A percentile compares a stretch with the other conserved stretches of the same genome.
These are phyloP conservation scores for Sugiyamaella americana DNA, from an alignment of 805 yeast genomes.

Conservation along the genomic window DNA sequence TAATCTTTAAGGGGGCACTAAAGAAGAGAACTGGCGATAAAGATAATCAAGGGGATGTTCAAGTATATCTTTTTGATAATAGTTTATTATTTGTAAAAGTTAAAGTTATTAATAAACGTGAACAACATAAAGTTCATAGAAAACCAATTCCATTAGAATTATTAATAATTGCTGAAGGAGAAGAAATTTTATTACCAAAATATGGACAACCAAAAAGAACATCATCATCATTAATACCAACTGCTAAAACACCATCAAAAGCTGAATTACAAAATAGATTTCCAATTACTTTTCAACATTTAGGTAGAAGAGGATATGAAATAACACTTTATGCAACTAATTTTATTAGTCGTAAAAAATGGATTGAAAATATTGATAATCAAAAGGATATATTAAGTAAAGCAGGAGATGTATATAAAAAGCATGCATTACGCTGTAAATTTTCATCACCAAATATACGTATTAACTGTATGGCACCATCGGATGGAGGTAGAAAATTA, in stretches of 20 bases:
- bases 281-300: conserved; percentile 45
- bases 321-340: conserved; percentile 38
- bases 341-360: conserved; percentile 60
- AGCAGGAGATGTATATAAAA: conserved; percentile 71
- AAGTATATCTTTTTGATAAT: conserved; percentile 82
- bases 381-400: conserved; percentile 72
- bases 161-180: conserved; percentile 50
- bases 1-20: conserved; percentile 71
- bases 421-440: conserved; percentile 66
- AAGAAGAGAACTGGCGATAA: conserved; percentile 61
- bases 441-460: conserved; percentile 68
- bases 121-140: conserved; percentile 84
- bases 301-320: conserved; percentile 45
- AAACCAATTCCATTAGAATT: conserved; percentile 40
- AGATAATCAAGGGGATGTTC: conserved; percentile 64
- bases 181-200: conserved; percentile 64
- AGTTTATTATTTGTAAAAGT: conserved; percentile 78
- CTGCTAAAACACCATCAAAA: conserved; percentile 24
- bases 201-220: conserved; percentile 27
- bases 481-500: conserved; percentile 88
- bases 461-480: conserved; percentile 87
- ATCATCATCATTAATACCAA: conserved; percentile 27
- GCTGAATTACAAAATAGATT: conserved; percentile 26
- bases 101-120: conserved; percentile 82
- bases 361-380: conserved; percentile 68